Evolutionary conservation across 257 asterid genomes (phyloP).

Genomic region (Solanum sparsipilum): DNA sequence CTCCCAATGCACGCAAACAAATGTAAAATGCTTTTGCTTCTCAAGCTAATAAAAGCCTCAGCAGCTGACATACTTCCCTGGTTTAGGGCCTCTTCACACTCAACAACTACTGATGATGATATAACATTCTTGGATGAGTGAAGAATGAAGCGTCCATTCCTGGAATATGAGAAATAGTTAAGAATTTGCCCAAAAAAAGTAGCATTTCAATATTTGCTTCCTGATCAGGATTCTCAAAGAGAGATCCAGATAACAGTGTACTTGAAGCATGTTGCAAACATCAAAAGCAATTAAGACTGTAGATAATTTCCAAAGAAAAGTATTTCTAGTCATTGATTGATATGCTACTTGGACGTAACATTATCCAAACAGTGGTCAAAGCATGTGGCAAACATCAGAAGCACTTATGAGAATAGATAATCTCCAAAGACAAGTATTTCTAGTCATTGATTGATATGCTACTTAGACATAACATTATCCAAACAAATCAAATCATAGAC

Average conservation of each 20-base stretch:
- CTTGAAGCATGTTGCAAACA: neutral
- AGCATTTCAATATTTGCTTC: neutral
- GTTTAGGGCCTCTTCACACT: constrained; percentile 89
- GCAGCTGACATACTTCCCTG: constrained; percentile 77
- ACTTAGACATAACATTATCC: neutral
- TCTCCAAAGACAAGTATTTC: neutral
- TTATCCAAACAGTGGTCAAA: neutral
- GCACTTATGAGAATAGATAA: neutral
- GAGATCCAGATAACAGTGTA: neutral
- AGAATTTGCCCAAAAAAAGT: constrained; percentile 2
- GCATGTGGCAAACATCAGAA: neutral
- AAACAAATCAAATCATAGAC: neutral
- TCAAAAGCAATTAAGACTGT: neutral
- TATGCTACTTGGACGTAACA: neutral
- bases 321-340: neutral
- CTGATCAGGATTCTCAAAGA: neutral
- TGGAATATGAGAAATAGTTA: constrained; percentile 26
- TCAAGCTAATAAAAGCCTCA: constrained; percentile 65
- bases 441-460: neutral
- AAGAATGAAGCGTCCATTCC: constrained; percentile 89
- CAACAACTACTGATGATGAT: constrained; percentile 51
- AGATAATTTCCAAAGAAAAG: neutral
- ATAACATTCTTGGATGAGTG: constrained; percentile 69
- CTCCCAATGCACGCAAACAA: constrained; percentile 89
- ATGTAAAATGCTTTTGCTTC: constrained; percentile 75